Percentiles rank a stretch among this genome's conserved stretches.
phyloP scores from a whole-genome alignment of 371 early-diverging fungal species.

The Gilbertella persicaria region DNA sequence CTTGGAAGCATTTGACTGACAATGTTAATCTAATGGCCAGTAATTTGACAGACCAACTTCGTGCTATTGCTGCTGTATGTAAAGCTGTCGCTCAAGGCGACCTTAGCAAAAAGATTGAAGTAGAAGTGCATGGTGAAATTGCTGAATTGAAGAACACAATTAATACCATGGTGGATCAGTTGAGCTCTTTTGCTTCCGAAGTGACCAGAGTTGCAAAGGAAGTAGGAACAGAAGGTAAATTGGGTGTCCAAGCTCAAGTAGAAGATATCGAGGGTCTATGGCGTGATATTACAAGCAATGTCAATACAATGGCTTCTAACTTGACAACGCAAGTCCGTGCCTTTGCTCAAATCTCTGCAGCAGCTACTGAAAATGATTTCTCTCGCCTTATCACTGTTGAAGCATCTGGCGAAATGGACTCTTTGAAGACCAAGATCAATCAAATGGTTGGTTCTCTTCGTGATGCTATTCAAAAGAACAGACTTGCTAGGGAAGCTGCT shows the following conservation, averaged over 20 bases:
- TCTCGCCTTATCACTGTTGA: conserved; percentile 73
- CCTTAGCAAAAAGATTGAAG: conserved; percentile 32
- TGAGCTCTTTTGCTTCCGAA: conserved; percentile 31
- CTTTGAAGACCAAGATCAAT: conserved; percentile 78
- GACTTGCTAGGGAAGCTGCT: conserved; percentile 72
- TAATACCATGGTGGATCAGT: conserved; percentile 37
- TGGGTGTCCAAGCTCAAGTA: conserved; percentile 46
- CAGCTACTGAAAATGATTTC: conserved; percentile 70
- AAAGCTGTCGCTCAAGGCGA: conserved; percentile 41
- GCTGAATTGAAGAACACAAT: conserved; percentile 36
- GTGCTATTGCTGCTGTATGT: conserved; percentile 34
- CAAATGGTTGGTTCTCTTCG: conserved; percentile 70
- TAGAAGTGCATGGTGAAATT: conserved; percentile 39
- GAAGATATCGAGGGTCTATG: conserved; percentile 64
- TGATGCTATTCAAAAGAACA: conserved; percentile 74
- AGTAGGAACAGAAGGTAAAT: conserved; percentile 60
- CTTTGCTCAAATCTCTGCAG: conserved; percentile 62
- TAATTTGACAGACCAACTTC: conserved; percentile 32
- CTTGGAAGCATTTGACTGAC: conserved; percentile 56
- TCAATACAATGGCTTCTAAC: conserved; percentile 56
- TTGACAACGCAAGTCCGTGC: conserved; percentile 62
- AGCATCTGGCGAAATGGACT: conserved; percentile 78
- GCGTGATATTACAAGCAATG: conserved; percentile 67
- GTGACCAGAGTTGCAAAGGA: conserved; percentile 50
- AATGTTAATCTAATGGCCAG: conserved; percentile 42